Evolutionary conservation across 1,284 basidiomycete species (phyloP).

Genomic region (Puccinia horiana): DNA sequence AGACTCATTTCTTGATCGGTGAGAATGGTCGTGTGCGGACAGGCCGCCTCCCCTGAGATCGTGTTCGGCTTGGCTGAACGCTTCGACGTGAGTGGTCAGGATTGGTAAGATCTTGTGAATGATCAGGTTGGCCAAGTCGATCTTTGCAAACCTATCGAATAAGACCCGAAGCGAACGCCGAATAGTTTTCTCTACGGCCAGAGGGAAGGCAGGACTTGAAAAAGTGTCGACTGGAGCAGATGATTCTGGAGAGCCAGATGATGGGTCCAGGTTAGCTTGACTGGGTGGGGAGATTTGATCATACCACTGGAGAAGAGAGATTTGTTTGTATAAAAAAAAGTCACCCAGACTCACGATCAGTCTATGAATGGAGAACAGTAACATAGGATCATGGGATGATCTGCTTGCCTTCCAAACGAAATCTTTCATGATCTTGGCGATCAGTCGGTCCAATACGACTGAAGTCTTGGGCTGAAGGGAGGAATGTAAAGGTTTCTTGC

Average conservation of each 20-base stretch:
- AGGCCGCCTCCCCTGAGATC: conserved; percentile 33
- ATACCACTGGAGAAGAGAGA: conserved; percentile 32
- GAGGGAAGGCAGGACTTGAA: conserved; percentile 71
- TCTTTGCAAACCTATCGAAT: conserved; percentile 63
- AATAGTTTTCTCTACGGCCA: conserved; percentile 74
- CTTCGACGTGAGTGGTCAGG: conserved; percentile 82
- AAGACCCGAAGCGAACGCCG: conserved; percentile 69
- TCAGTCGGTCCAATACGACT: conserved; percentile 12
- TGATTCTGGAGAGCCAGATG: background rate
- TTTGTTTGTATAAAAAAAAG: background rate
- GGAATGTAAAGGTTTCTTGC: conserved; percentile 20
- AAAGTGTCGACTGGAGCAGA: conserved; percentile 7
- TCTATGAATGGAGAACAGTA: background rate
- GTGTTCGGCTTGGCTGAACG: conserved; percentile 67
- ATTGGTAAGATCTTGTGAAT: conserved; percentile 82
- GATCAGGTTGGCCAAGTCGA: conserved; percentile 76
- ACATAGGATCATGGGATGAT: conserved; percentile 7
- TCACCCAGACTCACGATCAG: conserved; percentile 10
- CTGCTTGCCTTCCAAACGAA: conserved; percentile 45
- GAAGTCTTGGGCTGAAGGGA: background rate
- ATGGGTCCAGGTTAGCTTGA: background rate
- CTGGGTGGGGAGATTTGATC: conserved; percentile 16
- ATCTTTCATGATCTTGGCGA: conserved; percentile 31
- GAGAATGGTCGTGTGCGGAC: conserved; percentile 77
- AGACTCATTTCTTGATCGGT: conserved; percentile 72